These are phyloP conservation scores for Colletotrichum eremochloae DNA, from an alignment of 2,329 filamentous ascomycete genomes.

Conservation along the genomic window DNA sequence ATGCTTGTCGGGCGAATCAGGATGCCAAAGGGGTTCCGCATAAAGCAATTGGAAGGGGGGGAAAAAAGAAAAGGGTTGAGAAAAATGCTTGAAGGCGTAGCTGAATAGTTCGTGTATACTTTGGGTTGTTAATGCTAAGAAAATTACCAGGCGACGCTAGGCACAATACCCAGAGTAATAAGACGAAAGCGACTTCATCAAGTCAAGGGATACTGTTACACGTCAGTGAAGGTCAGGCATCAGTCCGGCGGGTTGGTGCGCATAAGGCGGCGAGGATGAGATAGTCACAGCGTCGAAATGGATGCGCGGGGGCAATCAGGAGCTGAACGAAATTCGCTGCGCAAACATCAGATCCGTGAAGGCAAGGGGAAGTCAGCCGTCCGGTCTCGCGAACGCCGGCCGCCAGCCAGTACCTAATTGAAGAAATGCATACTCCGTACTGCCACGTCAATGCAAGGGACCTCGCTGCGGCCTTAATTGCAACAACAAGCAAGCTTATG, in stretches of 20 bases:
- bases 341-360: slow-evolving; percentile 24
- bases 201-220: slow-evolving; percentile 19
- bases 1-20: slow-evolving; percentile 10
- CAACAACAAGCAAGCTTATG: slow-evolving; percentile 8
- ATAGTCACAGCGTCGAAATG: slow-evolving; percentile 10
- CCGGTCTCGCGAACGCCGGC: slow-evolving; percentile 37
- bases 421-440: slow-evolving; percentile 35
- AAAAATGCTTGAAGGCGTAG: background rate
- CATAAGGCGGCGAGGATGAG: slow-evolving; percentile 12
- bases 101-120: slow-evolving; percentile 7
- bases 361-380: slow-evolving; percentile 19
- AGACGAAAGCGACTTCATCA: slow-evolving; percentile 26
- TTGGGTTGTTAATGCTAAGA: background rate
- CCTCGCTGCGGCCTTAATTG: slow-evolving; percentile 30
- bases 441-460: slow-evolving; percentile 40
- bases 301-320: slow-evolving; percentile 19
- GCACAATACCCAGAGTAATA: background rate
- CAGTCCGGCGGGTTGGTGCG: slow-evolving; percentile 6
- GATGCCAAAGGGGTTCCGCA: background rate
- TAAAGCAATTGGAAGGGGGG: background rate
- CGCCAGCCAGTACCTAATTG: slow-evolving; percentile 28
- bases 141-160: background rate
- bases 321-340: slow-evolving; percentile 23
- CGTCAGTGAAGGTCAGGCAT: slow-evolving; percentile 12
- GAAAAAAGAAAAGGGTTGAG: background rate